Conservation (phyloP, 495 filamentous ascomycete genomes). For the Cetradonia linearis region DNA sequence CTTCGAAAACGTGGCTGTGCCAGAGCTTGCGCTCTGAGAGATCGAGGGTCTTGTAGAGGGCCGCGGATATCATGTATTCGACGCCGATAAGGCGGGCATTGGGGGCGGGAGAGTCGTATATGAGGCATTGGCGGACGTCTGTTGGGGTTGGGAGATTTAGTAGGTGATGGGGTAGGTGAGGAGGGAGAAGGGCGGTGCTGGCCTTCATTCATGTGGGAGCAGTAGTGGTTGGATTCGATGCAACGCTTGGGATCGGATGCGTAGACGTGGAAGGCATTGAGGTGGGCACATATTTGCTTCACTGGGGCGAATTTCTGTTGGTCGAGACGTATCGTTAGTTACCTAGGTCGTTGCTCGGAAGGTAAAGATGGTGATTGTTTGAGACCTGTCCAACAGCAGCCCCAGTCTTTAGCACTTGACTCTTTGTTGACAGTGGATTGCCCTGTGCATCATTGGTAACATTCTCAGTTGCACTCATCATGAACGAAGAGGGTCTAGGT, state of each 20-base stretch:
- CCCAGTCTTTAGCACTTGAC: slow-evolving; percentile 54
- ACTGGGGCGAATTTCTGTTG: slow-evolving; percentile 58
- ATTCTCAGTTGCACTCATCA: slow-evolving; percentile 21
- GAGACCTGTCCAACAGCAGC: slow-evolving; percentile 47
- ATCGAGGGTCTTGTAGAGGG: slow-evolving; percentile 55
- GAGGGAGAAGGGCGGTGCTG: slow-evolving; percentile 3
- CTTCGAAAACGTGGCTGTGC: slow-evolving; percentile 79
- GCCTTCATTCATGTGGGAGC: slow-evolving; percentile 64
- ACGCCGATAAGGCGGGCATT: slow-evolving; percentile 71
- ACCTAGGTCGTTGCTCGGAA: neutral
- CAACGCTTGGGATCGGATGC: slow-evolving; percentile 53
- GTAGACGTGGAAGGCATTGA: slow-evolving; percentile 81
- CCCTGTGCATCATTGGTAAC: slow-evolving; percentile 38
- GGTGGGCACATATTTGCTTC: slow-evolving; percentile 69
- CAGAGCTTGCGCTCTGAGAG: slow-evolving; percentile 59
- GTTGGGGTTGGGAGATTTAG: slow-evolving; percentile 5
- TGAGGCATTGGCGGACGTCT: slow-evolving; percentile 71
- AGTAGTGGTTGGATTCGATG: slow-evolving; percentile 82
- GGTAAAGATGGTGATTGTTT: neutral
- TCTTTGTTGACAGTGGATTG: slow-evolving; percentile 43
- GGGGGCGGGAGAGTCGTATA: slow-evolving; percentile 60
- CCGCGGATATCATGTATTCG: slow-evolving; percentile 83
- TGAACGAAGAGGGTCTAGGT: neutral
- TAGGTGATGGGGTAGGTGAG: neutral
- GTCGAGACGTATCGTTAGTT: neutral